Percentiles rank a stretch among this genome's conserved stretches.
Evolutionary conservation across 2,329 filamentous ascomycete genomes (phyloP).

Genomic region (Tothia fuscella): DNA sequence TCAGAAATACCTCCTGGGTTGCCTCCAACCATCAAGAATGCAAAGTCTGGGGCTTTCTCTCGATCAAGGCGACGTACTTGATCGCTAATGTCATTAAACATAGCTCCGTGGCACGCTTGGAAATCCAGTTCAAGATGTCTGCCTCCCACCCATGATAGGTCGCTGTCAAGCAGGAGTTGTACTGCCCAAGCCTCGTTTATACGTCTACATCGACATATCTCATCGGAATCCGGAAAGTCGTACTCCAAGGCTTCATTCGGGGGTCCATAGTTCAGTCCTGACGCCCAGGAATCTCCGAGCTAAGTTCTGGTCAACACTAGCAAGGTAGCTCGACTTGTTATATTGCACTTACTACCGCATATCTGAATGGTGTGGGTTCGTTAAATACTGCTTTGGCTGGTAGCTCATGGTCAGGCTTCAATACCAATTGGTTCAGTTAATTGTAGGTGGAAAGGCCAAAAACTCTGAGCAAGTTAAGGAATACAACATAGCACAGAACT

Average conservation of each 20-base stretch:
- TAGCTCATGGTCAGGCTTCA: too few species aligned
- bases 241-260: conserved; percentile 6
- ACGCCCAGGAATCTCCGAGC: conserved; percentile 11
- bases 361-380: too few species aligned
- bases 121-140: conserved; percentile 8
- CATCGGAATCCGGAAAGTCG: conserved; percentile 3
- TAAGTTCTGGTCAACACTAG: too few species aligned
- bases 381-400: too few species aligned
- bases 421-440: too few species aligned
- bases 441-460: too few species aligned
- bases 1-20: conserved; percentile 10
- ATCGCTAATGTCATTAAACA: conserved; percentile 10
- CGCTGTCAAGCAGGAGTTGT: conserved; percentile 7
- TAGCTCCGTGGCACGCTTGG: conserved; percentile 11
- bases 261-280: conserved; percentile 10
- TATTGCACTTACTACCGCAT: too few species aligned
- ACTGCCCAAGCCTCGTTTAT: conserved; percentile 8
- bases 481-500: too few species aligned
- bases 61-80: conserved; percentile 7
- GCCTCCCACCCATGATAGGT: background rate
- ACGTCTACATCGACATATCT: conserved; percentile 9
- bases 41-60: conserved; percentile 2
- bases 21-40: conserved; percentile 11
- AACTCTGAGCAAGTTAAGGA: too few species aligned
- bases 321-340: too few species aligned